Conservation (phyloP, 805 yeast species). For the Ogataea pignaliae region DNA sequence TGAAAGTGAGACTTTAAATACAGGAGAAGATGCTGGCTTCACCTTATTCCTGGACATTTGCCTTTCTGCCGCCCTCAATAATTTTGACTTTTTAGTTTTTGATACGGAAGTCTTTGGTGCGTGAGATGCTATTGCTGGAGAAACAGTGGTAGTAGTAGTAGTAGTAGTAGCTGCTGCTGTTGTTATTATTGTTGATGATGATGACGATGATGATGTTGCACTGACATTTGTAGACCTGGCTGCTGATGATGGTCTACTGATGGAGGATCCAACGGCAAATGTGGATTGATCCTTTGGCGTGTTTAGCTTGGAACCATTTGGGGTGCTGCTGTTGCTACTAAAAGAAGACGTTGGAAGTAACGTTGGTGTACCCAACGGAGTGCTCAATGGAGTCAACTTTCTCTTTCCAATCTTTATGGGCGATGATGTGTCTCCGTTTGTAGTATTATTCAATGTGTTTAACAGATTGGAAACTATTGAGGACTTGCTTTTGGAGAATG, state of each 20-base stretch:
- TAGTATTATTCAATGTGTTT: background rate
- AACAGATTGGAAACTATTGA: background rate
- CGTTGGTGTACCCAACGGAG: conserved; percentile 5
- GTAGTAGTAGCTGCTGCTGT: background rate
- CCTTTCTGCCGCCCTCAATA: conserved; percentile 19
- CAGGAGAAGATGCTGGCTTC: conserved; percentile 2
- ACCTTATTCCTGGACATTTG: conserved; percentile 7
- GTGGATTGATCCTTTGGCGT: background rate
- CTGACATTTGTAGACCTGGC: background rate
- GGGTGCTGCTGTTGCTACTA: background rate
- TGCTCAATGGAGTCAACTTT: conserved; percentile 3
- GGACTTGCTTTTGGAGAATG: background rate
- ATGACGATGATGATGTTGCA: background rate
- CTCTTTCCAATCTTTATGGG: conserved; percentile 4
- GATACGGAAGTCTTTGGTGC: conserved; percentile 1
- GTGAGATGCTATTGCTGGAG: background rate
- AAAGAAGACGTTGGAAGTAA: background rate
- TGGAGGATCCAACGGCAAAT: background rate
- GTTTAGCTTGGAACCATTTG: background rate
- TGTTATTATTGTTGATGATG: background rate
- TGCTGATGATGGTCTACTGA: background rate
- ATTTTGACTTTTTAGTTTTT: conserved; percentile 18
- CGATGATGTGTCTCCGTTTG: background rate
- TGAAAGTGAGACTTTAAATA: background rate
- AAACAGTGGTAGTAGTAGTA: background rate